Evolutionary conservation across 805 yeast genomes (phyloP).

Genomic region (Saccharomyces kudriavzevii): DNA sequence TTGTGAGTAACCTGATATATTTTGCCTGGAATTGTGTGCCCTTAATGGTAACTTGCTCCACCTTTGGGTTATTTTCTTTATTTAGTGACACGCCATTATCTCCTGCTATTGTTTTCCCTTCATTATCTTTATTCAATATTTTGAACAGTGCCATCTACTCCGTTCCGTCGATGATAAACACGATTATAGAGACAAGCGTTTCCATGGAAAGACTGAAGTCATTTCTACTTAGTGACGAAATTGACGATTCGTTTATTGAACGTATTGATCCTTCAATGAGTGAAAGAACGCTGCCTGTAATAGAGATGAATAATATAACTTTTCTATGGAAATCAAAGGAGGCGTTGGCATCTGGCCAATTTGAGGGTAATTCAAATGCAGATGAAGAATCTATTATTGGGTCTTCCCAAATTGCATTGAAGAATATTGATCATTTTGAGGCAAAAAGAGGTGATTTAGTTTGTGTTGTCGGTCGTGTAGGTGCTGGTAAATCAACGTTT

Average conservation of each 20-base stretch:
- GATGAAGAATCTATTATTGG: slow-evolving; percentile 39
- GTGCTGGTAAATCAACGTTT: slow-evolving; percentile 58
- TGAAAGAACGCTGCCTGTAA: slow-evolving; percentile 21
- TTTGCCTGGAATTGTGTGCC: slow-evolving; percentile 63
- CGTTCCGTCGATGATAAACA: slow-evolving; percentile 50
- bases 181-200: slow-evolving; percentile 51
- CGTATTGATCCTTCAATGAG: slow-evolving; percentile 17
- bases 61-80: slow-evolving; percentile 48
- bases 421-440: slow-evolving; percentile 37
- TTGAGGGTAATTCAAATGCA: slow-evolving; percentile 10
- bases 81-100: slow-evolving; percentile 44
- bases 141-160: slow-evolving; percentile 51
- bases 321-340: slow-evolving; percentile 42
- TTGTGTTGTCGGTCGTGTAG: slow-evolving; percentile 61
- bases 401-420: slow-evolving; percentile 43
- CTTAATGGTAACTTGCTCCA: slow-evolving; percentile 52
- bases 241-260: slow-evolving; percentile 34
- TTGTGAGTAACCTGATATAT: slow-evolving; percentile 38
- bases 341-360: slow-evolving; percentile 5
- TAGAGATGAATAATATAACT: slow-evolving; percentile 41
- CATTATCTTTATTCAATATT: slow-evolving; percentile 51
- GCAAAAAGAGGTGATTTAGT: slow-evolving; percentile 48
- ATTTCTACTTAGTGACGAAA: slow-evolving; percentile 41
- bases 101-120: slow-evolving; percentile 64
- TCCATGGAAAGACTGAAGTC: slow-evolving; percentile 46